Evolutionary conservation across 1,139 yeast genomes (phyloP), one percentile per base, ranked within the genome.

Genomic region (Zygoascus sp.): DNA sequence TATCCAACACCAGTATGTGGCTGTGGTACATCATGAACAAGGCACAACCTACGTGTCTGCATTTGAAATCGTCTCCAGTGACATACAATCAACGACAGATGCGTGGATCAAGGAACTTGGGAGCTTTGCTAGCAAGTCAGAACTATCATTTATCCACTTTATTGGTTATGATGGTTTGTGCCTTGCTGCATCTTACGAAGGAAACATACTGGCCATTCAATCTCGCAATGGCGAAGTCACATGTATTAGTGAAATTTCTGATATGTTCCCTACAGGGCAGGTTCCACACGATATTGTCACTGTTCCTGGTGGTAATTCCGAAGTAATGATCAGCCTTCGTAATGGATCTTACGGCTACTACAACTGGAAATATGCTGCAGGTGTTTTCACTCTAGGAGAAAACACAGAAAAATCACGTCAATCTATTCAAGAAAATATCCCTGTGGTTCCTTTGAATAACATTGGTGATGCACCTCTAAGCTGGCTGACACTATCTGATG

Each of bases 401-500:
- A 13, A 15, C 3, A 32, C n/a, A 15, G 17, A 32, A 11, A 16
- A 16, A 19, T 16, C 21, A 11, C 36, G 20, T 21, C 9, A 10
- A n/a, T 3, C 9, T 25, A 25, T 25, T 2, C 28, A 25, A 25
- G 28, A n/a, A 10, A 25, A n/a, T n/a, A n/a, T 10, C 9, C 9
- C n/a, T 10, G 8, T 25, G n/a, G 3, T n/a, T 4, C n/a, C 7
- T 3, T 25, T 25, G 21, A 22, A 40, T 20, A 30, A 30, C 8
- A 16, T 40, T 11, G 37, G 43, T 13, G 35, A 40, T 30, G 36
- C 35, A 13, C 43, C 43, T 32, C 9, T 40, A 11, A 32, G 32
- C 10, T 40, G 27, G 34, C 19, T 40, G 5, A 20, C 23, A 23
- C 27, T 38, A 21, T 21, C 15, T 13, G 43, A 30, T 20, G 27